Evolutionary conservation across 2,329 filamentous ascomycete species (phyloP).

Genomic region (Byssochlamys sp.): DNA sequence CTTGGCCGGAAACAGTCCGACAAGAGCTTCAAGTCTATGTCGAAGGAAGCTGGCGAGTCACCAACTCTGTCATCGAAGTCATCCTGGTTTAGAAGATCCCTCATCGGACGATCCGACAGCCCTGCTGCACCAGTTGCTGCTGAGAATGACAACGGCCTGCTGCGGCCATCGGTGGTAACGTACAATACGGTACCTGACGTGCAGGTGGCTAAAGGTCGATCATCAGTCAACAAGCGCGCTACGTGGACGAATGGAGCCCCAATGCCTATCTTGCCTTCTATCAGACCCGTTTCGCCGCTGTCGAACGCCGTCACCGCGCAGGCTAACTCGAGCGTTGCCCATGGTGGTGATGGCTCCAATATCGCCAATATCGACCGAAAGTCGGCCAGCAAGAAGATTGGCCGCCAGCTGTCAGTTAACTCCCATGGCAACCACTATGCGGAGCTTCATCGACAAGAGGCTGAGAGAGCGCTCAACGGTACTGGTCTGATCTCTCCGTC

Average conservation of each 20-base stretch:
- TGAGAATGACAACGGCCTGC: conserved; percentile 23
- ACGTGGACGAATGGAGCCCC: conserved; percentile 87
- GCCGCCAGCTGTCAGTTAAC: conserved; percentile 81
- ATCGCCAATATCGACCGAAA: conserved; percentile 45
- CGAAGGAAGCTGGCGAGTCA: conserved; percentile 53
- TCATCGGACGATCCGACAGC: conserved; percentile 70
- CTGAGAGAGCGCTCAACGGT: conserved; percentile 81
- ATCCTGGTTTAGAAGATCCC: conserved; percentile 92
- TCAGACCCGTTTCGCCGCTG: conserved; percentile 89
- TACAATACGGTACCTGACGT: conserved; percentile 32
- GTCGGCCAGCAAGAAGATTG: conserved; percentile 71
- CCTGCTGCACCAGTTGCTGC: conserved; percentile 53
- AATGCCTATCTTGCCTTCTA: conserved; percentile 91
- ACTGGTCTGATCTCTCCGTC: conserved; percentile 66
- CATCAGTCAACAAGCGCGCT: conserved; percentile 65
- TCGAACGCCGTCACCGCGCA: conserved; percentile 87
- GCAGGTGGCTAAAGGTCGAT: conserved; percentile 43
- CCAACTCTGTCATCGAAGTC: conserved; percentile 65
- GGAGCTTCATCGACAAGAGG: conserved; percentile 79
- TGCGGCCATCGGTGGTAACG: conserved; percentile 36
- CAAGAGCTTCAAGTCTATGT: conserved; percentile 52
- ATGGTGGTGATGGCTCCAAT: conserved; percentile 41
- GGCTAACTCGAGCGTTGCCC: conserved; percentile 56
- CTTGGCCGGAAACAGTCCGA: conserved; percentile 86
- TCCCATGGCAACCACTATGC: conserved; percentile 89